Evolutionary conservation across 2,329 filamentous ascomycete genomes (phyloP).

Genomic region (Aspergillus terreus): DNA sequence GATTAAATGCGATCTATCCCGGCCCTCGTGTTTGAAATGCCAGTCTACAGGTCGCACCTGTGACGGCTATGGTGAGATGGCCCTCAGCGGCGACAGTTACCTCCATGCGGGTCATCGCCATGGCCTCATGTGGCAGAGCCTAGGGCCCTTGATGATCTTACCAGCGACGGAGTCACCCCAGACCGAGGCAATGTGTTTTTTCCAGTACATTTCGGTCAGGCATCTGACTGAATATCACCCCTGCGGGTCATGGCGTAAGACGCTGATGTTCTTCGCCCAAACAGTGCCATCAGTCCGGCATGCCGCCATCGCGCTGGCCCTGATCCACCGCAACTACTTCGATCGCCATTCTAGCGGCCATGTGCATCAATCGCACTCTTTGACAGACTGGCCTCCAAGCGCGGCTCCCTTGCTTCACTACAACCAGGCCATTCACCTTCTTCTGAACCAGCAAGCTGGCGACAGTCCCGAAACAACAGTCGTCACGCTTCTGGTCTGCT

Average conservation of each 20-base stretch:
- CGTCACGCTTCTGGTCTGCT: constrained; percentile 37
- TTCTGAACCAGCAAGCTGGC: constrained; percentile 17
- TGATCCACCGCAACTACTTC: constrained; percentile 23
- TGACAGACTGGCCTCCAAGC: constrained; percentile 10
- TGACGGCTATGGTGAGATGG: constrained; percentile 30
- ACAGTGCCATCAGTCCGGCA: constrained; percentile 30
- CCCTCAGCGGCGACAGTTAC: constrained; percentile 13
- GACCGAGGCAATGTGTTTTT: constrained; percentile 15
- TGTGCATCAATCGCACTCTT: constrained; percentile 2
- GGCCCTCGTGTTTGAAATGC: constrained; percentile 36
- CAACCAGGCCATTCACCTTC: constrained; percentile 20
- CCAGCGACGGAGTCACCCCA: constrained; percentile 6
- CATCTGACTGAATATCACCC: constrained; percentile 28
- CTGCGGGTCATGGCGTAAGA: constrained; percentile 30
- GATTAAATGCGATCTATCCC: constrained; percentile 36
- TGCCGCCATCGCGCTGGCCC: constrained; percentile 28
- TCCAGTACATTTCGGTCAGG: constrained; percentile 12
- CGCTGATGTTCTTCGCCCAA: constrained; percentile 34
- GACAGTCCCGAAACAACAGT: constrained; percentile 24
- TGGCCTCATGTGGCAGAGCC: constrained; percentile 2
- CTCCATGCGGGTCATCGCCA: neutral
- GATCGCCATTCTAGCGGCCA: constrained; percentile 10
- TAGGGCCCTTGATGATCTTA: constrained; percentile 11
- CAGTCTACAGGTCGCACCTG: constrained; percentile 36
- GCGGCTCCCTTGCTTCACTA: constrained; percentile 15